Evolutionary conservation across 2,329 filamentous ascomycete species (phyloP).

Genomic region (Fusarium sp.): DNA sequence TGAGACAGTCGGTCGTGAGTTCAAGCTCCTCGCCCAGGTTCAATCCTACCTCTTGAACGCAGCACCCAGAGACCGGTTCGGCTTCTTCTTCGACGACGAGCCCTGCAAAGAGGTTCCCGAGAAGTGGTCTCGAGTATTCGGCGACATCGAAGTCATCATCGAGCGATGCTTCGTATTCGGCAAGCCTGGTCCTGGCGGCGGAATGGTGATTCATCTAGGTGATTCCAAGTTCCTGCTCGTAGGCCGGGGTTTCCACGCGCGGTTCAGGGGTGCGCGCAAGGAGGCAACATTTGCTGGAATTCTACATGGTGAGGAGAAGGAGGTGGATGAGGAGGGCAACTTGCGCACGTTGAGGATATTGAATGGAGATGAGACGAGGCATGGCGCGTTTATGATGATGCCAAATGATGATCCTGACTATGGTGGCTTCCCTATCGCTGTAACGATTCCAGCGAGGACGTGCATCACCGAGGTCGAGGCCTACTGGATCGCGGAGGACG

Average conservation of each 20-base stretch:
- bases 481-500: too few species aligned
- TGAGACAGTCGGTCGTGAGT: not conserved
- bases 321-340: constrained; percentile 46
- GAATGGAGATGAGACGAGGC: constrained; percentile 55
- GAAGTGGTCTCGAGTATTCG: constrained; percentile 44
- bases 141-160: constrained; percentile 49
- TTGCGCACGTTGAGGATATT: constrained; percentile 47
- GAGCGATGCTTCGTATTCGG: constrained; percentile 54
- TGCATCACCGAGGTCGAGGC: constrained; percentile 53
- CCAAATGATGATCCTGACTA: constrained; percentile 65
- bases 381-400: constrained; percentile 61
- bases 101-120: constrained; percentile 16
- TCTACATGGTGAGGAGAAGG: constrained; percentile 50
- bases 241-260: constrained; percentile 52
- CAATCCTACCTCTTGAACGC: constrained; percentile 44
- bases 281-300: constrained; percentile 52
- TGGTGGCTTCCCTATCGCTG: constrained; percentile 63
- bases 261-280: constrained; percentile 45
- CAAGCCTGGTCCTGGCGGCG: constrained; percentile 49
- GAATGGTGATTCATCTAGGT: constrained; percentile 52
- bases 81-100: constrained; percentile 52
- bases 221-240: constrained; percentile 49
- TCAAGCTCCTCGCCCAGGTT: constrained; percentile 39
- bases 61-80: constrained; percentile 47
- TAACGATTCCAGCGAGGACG: constrained; percentile 62